phyloP scores from a whole-genome alignment of 208 protist genomes.

The Trypanosoma cruzi region DNA sequence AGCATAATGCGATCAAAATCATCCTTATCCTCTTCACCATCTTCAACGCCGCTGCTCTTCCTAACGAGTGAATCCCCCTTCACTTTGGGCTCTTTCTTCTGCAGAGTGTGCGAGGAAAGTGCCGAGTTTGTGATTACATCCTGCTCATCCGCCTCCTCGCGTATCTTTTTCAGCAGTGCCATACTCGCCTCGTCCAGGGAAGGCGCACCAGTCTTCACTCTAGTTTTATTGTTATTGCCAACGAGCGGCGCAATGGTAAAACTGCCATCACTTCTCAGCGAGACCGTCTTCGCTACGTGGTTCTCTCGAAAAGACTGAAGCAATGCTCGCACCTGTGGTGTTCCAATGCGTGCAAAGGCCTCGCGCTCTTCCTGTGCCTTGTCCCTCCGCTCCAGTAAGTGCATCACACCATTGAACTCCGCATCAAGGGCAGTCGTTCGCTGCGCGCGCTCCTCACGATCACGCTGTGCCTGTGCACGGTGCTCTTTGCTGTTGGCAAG shows the following conservation, averaged over 20 bases:
- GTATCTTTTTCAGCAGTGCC: conserved; percentile 24
- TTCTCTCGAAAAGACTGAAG: conserved; percentile 31
- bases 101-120: not conserved
- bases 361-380: conserved; percentile 63
- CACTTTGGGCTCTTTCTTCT: not conserved
- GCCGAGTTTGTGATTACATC: not conserved
- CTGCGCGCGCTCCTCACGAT: conserved; percentile 57
- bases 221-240: not conserved
- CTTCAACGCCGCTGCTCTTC: not conserved
- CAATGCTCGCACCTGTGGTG: conserved; percentile 60
- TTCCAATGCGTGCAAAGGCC: conserved; percentile 54
- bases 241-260: conserved; percentile 40
- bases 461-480: conserved; percentile 64
- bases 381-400: conserved; percentile 68
- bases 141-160: not conserved
- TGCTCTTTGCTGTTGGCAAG: conserved; percentile 62
- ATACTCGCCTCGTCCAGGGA: conserved; percentile 27
- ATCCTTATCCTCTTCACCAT: conserved; percentile 30
- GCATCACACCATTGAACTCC: conserved; percentile 66
- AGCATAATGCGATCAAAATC: conserved; percentile 83
- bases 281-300: conserved; percentile 55
- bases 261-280: conserved; percentile 39
- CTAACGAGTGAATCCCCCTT: not conserved
- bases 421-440: conserved; percentile 66
- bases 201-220: not conserved